Evolutionary conservation across 106 monocot genomes (phyloP), one percentile per base, ranked within the genome.

Genomic region (Dioscorea dumetorum): DNA sequence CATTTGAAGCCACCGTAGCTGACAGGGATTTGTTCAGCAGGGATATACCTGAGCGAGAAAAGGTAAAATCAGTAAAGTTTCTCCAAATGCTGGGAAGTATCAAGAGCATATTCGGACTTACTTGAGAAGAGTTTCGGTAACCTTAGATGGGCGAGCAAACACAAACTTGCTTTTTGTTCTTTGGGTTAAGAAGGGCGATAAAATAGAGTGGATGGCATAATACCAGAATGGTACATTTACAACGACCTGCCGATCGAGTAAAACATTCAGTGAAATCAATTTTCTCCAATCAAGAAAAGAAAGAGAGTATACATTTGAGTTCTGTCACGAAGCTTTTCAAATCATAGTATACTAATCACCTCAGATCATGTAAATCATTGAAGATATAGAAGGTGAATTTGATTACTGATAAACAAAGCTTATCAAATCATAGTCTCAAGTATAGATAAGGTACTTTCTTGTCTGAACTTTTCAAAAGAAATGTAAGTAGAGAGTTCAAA

Each of bases 161-260:
- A 88, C 74, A 58, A 93, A 77, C 74, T 93, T 93, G 88, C 88
- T 93, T 78, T 77, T 88, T 57, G 88, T 93, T 71, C 92, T 83
- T 77, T 85, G 88, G 41, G 92, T 93, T 22, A 93, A 57, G 76
- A 93, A 93, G 15, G 92, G 92, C n/a, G 78, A 76, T 28, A 93
- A 12, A 0, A 93, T 21, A 57, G 81, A 64, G 21, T 81, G 66
- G 71, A 88, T 69, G 5, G 88, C 92, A 21, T 77, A 79, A 64
- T 88, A 93, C 92, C 92, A 93, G 62, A 82, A 93, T 4, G 92
- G 88, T 23, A 85, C 88, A 70, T 88, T 88, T 74, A 93, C 78
- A 64, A 91, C 73, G 48, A 91, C 81, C 91, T 91, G 53, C 23
- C 76, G 21, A 49, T 9, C 41, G 6, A 10, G 41, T 41, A 41